Conservation (phyloP, 805 yeast species). For the Phaffomyces antillensis region DNA sequence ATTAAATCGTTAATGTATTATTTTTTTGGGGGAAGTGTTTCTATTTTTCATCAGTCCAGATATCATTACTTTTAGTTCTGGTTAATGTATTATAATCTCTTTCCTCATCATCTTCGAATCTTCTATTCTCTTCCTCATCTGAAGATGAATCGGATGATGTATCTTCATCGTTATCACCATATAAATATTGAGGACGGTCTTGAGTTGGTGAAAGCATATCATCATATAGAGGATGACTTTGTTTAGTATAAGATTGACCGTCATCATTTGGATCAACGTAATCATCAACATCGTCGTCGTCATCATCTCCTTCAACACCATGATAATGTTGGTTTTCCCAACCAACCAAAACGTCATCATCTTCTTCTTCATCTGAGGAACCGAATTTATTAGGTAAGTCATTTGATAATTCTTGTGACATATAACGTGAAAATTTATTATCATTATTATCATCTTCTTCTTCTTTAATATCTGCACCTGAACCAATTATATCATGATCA, state of each 20-base stretch:
- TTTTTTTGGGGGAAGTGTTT: neutral
- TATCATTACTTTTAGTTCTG: conserved; percentile 30
- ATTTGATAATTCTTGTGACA: conserved; percentile 66
- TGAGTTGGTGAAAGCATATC: conserved; percentile 24
- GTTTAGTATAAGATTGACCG: conserved; percentile 64
- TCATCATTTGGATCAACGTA: conserved; percentile 79
- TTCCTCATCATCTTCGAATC: conserved; percentile 25
- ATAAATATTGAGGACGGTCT: conserved; percentile 19
- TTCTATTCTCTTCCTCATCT: conserved; percentile 21
- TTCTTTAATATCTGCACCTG: conserved; percentile 19
- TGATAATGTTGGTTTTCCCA: conserved; percentile 11
- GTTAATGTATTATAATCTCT: conserved; percentile 25
- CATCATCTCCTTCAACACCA: conserved; percentile 28
- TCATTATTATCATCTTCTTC: conserved; percentile 20
- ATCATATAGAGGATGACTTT: conserved; percentile 49
- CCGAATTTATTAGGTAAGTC: conserved; percentile 50
- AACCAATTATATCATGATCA: conserved; percentile 27
- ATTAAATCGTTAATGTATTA: conserved; percentile 1
- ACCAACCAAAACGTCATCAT: conserved; percentile 24
- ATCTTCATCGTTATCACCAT: conserved; percentile 16
- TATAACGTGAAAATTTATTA: conserved; percentile 38
- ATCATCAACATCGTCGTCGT: conserved; percentile 46
- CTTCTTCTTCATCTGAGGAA: conserved; percentile 42
- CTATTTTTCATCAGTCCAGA: conserved; percentile 26
- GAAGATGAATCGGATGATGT: conserved; percentile 13